Percentiles rank a stretch among this genome's conserved stretches.
phyloP scores from a whole-genome alignment of 2,329 filamentous ascomycete species.

The Ceratocystis harringtonii region DNA sequence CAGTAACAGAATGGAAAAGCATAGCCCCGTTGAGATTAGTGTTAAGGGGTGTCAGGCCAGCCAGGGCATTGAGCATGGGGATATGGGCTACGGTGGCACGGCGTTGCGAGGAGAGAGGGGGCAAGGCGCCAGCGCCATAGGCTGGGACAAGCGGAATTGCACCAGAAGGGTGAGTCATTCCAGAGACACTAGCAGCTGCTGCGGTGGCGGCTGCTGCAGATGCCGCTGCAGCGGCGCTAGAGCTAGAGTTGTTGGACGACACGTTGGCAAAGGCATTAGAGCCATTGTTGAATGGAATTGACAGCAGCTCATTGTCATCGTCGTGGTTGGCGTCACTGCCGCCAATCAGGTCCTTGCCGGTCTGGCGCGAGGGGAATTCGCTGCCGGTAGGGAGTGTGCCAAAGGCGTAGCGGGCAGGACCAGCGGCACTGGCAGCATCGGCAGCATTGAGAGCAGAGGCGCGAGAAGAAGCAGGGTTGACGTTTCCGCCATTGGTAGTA shows the following conservation, averaged over 20 bases:
- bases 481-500: not conserved
- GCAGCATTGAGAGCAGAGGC: not conserved
- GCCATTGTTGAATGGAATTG: slow-evolving; percentile 35
- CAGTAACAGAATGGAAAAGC: slow-evolving; percentile 4
- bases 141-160: not conserved
- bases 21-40: slow-evolving; percentile 11
- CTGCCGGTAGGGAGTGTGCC: slow-evolving; percentile 20
- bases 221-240: slow-evolving; percentile 31
- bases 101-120: slow-evolving; percentile 5
- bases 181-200: slow-evolving; percentile 25
- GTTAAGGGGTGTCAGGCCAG: slow-evolving; percentile 24
- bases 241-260: slow-evolving; percentile 21
- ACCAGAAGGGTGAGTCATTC: not conserved
- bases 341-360: slow-evolving; percentile 58
- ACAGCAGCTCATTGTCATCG: slow-evolving; percentile 56
- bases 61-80: slow-evolving; percentile 20
- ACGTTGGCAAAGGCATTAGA: slow-evolving; percentile 3
- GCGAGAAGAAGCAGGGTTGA: not conserved
- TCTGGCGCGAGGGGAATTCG: slow-evolving; percentile 39
- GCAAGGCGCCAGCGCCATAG: not conserved
- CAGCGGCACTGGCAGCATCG: not conserved
- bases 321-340: slow-evolving; percentile 50
- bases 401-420: slow-evolving; percentile 10
- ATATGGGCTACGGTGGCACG: slow-evolving; percentile 16
- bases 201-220: slow-evolving; percentile 5